These are phyloP conservation scores for Apiotrichum brassicae DNA, from an alignment of 1,284 basidiomycete genomes.

Conservation along the genomic window DNA sequence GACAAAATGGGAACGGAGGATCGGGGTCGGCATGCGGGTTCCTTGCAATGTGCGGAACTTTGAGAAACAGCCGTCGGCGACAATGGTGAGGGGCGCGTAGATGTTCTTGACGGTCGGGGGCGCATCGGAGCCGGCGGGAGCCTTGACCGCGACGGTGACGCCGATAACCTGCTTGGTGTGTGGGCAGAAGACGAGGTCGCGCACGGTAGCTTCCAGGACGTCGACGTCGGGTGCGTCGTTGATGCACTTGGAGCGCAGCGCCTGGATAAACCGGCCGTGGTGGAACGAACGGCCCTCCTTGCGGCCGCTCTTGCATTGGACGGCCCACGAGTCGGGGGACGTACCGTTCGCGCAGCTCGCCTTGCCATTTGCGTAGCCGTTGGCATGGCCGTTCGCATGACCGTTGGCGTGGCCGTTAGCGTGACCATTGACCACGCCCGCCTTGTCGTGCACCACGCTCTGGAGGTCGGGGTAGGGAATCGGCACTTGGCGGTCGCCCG, in stretches of 20 bases:
- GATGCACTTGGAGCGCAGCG: slow-evolving; percentile 63
- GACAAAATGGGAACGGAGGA: slow-evolving; percentile 70
- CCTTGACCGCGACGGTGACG: slow-evolving; percentile 53
- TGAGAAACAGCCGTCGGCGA: slow-evolving; percentile 94
- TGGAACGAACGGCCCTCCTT: slow-evolving; percentile 75
- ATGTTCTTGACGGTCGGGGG: slow-evolving; percentile 34
- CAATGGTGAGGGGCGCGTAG: slow-evolving; percentile 70
- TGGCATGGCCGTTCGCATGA: background rate
- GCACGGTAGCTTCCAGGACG: slow-evolving; percentile 74
- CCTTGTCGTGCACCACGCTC: background rate
- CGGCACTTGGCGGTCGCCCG: slow-evolving; percentile 50
- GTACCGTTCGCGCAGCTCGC: slow-evolving; percentile 1
- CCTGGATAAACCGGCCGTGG: slow-evolving; percentile 87
- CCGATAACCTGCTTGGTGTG: slow-evolving; percentile 58
- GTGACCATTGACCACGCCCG: slow-evolving; percentile 9
- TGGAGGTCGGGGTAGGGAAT: slow-evolving; percentile 75
- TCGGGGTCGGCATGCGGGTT: slow-evolving; percentile 47
- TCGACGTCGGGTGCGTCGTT: slow-evolving; percentile 52
- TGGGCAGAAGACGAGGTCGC: slow-evolving; percentile 62
- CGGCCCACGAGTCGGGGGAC: background rate
- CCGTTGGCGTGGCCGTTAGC: slow-evolving; percentile 11
- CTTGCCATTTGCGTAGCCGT: slow-evolving; percentile 3
- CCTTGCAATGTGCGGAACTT: slow-evolving; percentile 57
- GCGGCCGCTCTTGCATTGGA: slow-evolving; percentile 27
- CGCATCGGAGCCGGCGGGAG: background rate